Evolutionary conservation across 345 rosid species (phyloP), one percentile per base, ranked within the genome.

Genomic region (Clarkia xantiana): DNA sequence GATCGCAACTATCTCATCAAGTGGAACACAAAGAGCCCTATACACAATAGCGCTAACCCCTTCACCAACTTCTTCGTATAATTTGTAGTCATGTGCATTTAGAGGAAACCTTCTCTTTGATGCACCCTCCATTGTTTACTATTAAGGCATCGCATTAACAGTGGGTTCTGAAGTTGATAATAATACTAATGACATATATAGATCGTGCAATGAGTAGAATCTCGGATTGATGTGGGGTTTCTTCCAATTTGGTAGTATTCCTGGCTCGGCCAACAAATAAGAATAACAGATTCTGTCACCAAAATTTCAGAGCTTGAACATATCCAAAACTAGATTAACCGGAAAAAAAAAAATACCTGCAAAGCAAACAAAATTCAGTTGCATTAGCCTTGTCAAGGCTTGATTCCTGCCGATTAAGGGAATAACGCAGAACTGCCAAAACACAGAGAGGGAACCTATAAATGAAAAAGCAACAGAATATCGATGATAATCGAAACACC

Each of bases 31-130:
- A 58, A 90, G 82, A 66, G 97, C 96, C 67, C 93, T 79, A 53
- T 72, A 61, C 54, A 90, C 97, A 57, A 77, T 70, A 44, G 97
- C 94, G 40, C 97, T 90, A 62, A 86, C 94, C 60, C 97, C 97
- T 68, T 90, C 95, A 45, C 97, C 97, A 62, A 90, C 84, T 64
- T 90, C 97, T 75, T 90, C 97, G 53, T 66, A 77, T 55, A 83
- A 70, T 60, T 60, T 79, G 66, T 90, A 90, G 65, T 90, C 86
- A 55, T 74, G 73, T 40, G 91, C 86, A 65, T 36, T 44, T 49
- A 78, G 64, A 61, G 97, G 96, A 66, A 62, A 83, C 47, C 66
- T 80, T 63, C 83, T 90, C 60, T 79, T 90, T 23, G 66, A 67
- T 58, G 48, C 62, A 38, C 61, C 59, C 51, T 76, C 85, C 97